A percentile compares a stretch with the other conserved stretches of the same genome.
phyloP scores from a whole-genome alignment of 2,329 filamentous ascomycete genomes.

The Colletotrichum phormii region DNA sequence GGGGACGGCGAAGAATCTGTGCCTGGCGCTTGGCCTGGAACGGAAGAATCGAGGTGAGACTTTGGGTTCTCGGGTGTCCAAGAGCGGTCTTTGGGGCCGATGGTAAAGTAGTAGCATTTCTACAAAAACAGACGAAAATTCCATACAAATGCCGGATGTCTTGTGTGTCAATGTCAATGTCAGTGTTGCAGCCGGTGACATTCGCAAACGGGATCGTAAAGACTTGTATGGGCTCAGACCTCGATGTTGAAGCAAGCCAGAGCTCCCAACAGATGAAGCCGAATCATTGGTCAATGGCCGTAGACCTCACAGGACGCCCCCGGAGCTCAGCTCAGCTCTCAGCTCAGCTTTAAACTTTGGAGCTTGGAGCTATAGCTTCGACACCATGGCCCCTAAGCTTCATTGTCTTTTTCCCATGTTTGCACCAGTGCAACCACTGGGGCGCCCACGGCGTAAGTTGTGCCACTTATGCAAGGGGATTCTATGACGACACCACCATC shows the following conservation, averaged over 20 bases:
- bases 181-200: neutral
- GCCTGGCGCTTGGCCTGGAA: slow-evolving; percentile 21
- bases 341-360: neutral
- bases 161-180: neutral
- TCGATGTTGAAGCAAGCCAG: neutral
- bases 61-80: neutral
- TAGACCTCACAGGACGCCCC: neutral
- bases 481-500: slow-evolving; percentile 39
- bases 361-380: slow-evolving; percentile 2
- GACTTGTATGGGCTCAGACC: neutral
- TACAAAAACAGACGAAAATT: neutral
- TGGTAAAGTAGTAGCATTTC: neutral
- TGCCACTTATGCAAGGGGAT: slow-evolving; percentile 39
- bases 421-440: neutral
- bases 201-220: neutral
- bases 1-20: slow-evolving; percentile 4
- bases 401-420: slow-evolving; percentile 9
- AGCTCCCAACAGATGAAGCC: neutral
- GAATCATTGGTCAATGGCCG: slow-evolving; percentile 24
- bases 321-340: neutral
- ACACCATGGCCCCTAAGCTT: neutral
- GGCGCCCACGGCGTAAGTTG: neutral
- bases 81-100: slow-evolving; percentile 1
- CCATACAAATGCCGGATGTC: neutral
- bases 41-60: neutral